phyloP scores from a whole-genome alignment of 768 basidiomycete genomes.

The Candolleomyces efflorescens region DNA sequence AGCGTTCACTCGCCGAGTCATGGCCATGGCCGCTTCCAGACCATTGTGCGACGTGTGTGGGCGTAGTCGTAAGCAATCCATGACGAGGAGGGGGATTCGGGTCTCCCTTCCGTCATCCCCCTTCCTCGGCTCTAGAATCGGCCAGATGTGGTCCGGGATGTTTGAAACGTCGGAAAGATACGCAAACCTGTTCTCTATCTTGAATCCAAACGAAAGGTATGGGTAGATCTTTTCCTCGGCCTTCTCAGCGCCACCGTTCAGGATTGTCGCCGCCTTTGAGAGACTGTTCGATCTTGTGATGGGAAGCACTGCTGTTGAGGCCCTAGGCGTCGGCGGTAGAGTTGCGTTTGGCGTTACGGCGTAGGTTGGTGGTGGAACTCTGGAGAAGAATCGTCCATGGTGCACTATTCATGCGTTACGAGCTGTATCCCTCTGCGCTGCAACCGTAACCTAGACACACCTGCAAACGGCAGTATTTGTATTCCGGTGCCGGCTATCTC shows the following conservation, averaged over 20 bases:
- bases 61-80: constrained; percentile 70
- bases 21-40: constrained; percentile 53
- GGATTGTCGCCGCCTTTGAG: not conserved
- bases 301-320: not conserved
- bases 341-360: constrained; percentile 36
- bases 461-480: constrained; percentile 59
- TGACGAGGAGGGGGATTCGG: constrained; percentile 54
- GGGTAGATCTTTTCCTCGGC: constrained; percentile 39
- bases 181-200: constrained; percentile 57
- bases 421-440: not conserved
- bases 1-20: constrained; percentile 55
- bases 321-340: constrained; percentile 30
- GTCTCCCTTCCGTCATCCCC: constrained; percentile 13
- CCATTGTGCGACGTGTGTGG: constrained; percentile 80
- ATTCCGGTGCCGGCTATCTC: constrained; percentile 64
- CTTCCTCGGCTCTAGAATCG: constrained; percentile 30
- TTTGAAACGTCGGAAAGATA: constrained; percentile 84
- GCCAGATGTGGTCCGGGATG: constrained; percentile 74
- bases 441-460: constrained; percentile 29
- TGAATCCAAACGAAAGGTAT: constrained; percentile 67
- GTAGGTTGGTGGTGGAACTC: constrained; percentile 32
- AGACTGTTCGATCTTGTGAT: constrained; percentile 1
- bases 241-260: constrained; percentile 8
- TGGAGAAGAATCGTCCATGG: constrained; percentile 64
- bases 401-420: constrained; percentile 44